These are phyloP conservation scores for Ustilago crameri DNA, from an alignment of 1,284 basidiomycete species.

Conservation along the genomic window DNA sequence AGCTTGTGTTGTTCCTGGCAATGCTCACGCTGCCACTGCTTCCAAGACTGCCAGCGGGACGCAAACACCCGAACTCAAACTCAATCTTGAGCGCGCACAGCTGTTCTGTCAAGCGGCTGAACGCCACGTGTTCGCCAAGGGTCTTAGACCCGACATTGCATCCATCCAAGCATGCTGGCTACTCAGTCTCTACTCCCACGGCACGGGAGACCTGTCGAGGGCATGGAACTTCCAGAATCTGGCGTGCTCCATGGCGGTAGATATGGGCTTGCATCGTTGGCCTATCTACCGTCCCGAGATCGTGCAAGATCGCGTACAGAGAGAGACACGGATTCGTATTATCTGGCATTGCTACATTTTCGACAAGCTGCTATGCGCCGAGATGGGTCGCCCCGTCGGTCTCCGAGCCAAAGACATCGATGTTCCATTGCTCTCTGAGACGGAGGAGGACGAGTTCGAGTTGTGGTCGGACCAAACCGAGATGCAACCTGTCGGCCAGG, in stretches of 20 bases:
- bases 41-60: background rate
- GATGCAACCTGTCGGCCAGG: constrained; percentile 25
- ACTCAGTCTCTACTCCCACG: constrained; percentile 69
- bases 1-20: constrained; percentile 49
- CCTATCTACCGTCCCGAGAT: constrained; percentile 53
- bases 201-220: constrained; percentile 69
- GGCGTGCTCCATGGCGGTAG: constrained; percentile 69
- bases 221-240: constrained; percentile 69
- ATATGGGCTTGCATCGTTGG: constrained; percentile 69
- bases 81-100: constrained; percentile 44
- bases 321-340: constrained; percentile 68
- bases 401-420: constrained; percentile 68
- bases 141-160: constrained; percentile 51
- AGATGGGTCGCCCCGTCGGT: constrained; percentile 69
- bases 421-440: constrained; percentile 68
- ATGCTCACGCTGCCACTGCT: constrained; percentile 1
- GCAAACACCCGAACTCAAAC: constrained; percentile 9
- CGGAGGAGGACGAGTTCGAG: constrained; percentile 70
- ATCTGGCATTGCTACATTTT: constrained; percentile 70
- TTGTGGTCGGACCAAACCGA: constrained; percentile 66
- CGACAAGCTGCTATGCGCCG: constrained; percentile 69
- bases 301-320: constrained; percentile 56
- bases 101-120: constrained; percentile 49
- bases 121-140: constrained; percentile 48
- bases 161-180: constrained; percentile 69